Base-by-base conservation (phyloP, 83 land plant species). In the Picea abies region DNA sequence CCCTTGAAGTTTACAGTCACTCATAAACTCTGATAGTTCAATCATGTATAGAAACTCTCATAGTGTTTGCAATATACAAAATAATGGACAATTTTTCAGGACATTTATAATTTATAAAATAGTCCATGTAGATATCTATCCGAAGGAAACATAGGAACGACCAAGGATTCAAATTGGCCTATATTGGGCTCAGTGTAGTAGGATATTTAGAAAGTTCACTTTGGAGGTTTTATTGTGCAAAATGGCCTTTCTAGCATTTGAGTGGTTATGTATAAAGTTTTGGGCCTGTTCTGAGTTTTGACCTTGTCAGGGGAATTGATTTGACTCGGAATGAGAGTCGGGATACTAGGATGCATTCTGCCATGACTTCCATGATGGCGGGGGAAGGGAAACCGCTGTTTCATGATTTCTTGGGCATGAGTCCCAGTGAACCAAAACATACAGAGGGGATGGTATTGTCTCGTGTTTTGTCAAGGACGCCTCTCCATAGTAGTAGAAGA, bases 371-470 rank as follows among this genome's bases (percentile, higher is more conserved):
- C 47, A 73, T 73, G 19, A 73, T 72, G 76, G 77, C 77, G 26
- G 77, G 26, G 26, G 56, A 73, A 73, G 77, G 77, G 58, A 10
- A 47, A 73, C 77, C 52, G 20, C 25, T 73, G 47, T 73, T 73
- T 52, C 77, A 73, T 73, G 77, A 73, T 52, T 73, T 73, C 56
- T 73, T 73, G 77, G 77, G 77, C 11, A 44, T 47, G 29, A 73
- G 25, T 25, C 77, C 58, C 52, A 73, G 20, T n/a, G 77, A 73
- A 73, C 56, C 10, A 44, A 73, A 73, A 12, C 56, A 41, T 44
- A 73, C 56, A 19, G 77, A 73, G 25, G 56, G 23, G 77, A 41
- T 52, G n/a, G 25, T 73, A 39, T 9, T 52, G 56, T 41, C 77
- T 73, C 25, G 1, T 73, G 11, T 73, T 73, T 44, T 52, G 47